Conservation (phyloP, 345 rosid species). For the Balakata baccata region DNA sequence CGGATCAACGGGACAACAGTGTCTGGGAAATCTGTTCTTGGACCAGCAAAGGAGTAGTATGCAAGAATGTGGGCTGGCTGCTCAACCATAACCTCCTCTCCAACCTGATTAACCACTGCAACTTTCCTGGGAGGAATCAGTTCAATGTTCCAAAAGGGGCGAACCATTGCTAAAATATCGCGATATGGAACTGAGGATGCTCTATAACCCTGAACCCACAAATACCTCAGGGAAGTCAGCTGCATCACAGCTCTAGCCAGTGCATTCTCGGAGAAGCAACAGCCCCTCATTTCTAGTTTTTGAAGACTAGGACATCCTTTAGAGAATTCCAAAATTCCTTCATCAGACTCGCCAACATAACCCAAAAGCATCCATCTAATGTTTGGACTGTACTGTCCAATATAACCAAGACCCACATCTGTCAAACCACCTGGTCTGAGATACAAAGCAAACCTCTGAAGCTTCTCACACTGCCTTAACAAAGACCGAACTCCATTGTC, state of each 20-base stretch:
- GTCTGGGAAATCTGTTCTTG: slow-evolving; percentile 76
- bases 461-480: slow-evolving; percentile 74
- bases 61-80: slow-evolving; percentile 91
- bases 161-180: slow-evolving; percentile 68
- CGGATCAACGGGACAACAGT: slow-evolving; percentile 56
- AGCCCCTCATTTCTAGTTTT: slow-evolving; percentile 91
- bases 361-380: slow-evolving; percentile 96
- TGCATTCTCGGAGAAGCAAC: slow-evolving; percentile 77
- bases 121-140: slow-evolving; percentile 62
- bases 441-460: slow-evolving; percentile 75
- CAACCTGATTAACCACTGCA: slow-evolving; percentile 20
- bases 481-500: slow-evolving; percentile 85
- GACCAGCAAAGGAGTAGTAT: slow-evolving; percentile 88
- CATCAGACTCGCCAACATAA: slow-evolving; percentile 72
- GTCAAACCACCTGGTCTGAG: slow-evolving; percentile 80
- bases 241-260: slow-evolving; percentile 60
- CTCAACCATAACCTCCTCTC: slow-evolving; percentile 36
- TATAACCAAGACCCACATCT: slow-evolving; percentile 71
- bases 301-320: slow-evolving; percentile 81
- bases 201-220: slow-evolving; percentile 96
- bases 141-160: slow-evolving; percentile 97
- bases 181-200: slow-evolving; percentile 40
- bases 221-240: slow-evolving; percentile 70
- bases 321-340: slow-evolving; percentile 71
- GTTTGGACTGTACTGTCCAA: slow-evolving; percentile 67